These are phyloP conservation scores for Metschnikowia santaceciliae DNA, from an alignment of 805 yeast species.

Conservation along the genomic window DNA sequence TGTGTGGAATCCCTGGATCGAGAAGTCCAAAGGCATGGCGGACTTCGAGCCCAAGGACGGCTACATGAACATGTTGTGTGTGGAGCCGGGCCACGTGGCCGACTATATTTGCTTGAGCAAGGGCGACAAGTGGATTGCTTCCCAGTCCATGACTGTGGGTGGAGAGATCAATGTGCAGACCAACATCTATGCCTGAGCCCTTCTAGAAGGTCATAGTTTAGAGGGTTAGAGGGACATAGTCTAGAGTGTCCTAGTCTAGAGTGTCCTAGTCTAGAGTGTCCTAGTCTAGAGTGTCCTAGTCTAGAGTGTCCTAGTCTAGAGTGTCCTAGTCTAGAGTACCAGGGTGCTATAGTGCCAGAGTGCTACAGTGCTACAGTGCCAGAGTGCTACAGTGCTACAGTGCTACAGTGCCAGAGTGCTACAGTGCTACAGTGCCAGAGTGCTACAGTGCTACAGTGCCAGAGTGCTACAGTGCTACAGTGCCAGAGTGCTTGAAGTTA, in stretches of 20 bases:
- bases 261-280: too few relatives aligned
- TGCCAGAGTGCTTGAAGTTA: too few relatives aligned
- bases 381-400: too few relatives aligned
- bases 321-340: neutral
- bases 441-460: too few relatives aligned
- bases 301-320: too few relatives aligned
- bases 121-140: slow-evolving; percentile 73
- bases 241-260: too few relatives aligned
- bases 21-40: slow-evolving; percentile 74
- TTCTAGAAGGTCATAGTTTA: neutral
- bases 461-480: too few relatives aligned
- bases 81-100: slow-evolving; percentile 89
- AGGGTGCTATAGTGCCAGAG: too few relatives aligned
- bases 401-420: too few relatives aligned
- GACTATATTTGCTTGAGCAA: slow-evolving; percentile 60
- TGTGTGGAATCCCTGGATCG: slow-evolving; percentile 98
- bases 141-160: slow-evolving; percentile 55
- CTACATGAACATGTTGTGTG: slow-evolving; percentile 82
- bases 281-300: neutral
- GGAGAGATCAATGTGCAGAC: slow-evolving; percentile 63
- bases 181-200: slow-evolving; percentile 25
- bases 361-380: too few relatives aligned
- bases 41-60: slow-evolving; percentile 89
- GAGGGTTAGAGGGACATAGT: too few relatives aligned
- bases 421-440: too few relatives aligned